Conservation (phyloP, 1,284 basidiomycete genomes). For the Pyrrhoderma lamaoense region DNA sequence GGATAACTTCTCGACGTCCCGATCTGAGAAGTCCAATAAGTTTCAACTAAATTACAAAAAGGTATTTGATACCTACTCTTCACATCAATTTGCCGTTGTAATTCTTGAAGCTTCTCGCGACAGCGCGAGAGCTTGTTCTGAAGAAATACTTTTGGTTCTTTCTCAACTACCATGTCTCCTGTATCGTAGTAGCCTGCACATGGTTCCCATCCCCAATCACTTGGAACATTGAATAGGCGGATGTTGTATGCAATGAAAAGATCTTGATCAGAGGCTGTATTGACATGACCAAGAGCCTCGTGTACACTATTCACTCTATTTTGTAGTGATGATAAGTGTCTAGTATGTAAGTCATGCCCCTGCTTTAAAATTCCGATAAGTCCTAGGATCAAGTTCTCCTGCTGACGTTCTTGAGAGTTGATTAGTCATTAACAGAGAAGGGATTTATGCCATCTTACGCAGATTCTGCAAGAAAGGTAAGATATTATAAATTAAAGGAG, state of each 20-base stretch:
- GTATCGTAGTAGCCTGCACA: slow-evolving; percentile 68
- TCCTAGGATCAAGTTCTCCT: slow-evolving; percentile 50
- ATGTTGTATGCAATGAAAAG: slow-evolving; percentile 68
- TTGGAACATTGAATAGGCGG: slow-evolving; percentile 54
- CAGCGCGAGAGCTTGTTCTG: slow-evolving; percentile 68
- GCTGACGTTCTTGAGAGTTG: slow-evolving; percentile 48
- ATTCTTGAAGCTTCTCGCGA: slow-evolving; percentile 51
- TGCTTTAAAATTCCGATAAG: slow-evolving; percentile 47
- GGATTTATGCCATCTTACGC: slow-evolving; percentile 45
- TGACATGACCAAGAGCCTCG: slow-evolving; percentile 40
- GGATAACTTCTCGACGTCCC: slow-evolving; percentile 48
- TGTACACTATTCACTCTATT: slow-evolving; percentile 40
- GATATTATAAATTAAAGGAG: slow-evolving; percentile 10
- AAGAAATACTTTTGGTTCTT: slow-evolving; percentile 63
- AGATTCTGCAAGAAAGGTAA: slow-evolving; percentile 15
- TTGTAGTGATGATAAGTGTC: slow-evolving; percentile 53
- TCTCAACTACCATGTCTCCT: slow-evolving; percentile 53
- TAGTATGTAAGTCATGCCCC: slow-evolving; percentile 48
- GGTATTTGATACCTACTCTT: slow-evolving; percentile 45
- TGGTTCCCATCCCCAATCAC: slow-evolving; percentile 70
- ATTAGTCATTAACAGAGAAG: slow-evolving; percentile 28
- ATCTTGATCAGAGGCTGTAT: slow-evolving; percentile 53
- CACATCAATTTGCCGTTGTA: slow-evolving; percentile 44
- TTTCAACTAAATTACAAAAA: slow-evolving; percentile 14
- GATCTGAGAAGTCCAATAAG: slow-evolving; percentile 33